phyloP scores from a whole-genome alignment of 2,329 filamentous ascomycete species.

The Pseudogymnoascus sp. region DNA sequence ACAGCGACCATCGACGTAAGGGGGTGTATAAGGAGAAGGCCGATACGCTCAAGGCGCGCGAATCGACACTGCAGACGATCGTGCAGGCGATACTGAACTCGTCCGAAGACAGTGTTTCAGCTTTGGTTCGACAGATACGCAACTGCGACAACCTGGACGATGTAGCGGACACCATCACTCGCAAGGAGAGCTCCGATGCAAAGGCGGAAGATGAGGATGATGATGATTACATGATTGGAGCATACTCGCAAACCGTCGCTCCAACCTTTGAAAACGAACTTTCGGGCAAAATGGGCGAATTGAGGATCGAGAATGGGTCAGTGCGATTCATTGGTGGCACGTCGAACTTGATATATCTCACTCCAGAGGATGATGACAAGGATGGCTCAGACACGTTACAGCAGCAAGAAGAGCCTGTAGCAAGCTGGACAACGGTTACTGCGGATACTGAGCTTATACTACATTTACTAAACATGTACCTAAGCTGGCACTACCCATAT shows the following conservation, averaged over 20 bases:
- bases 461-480: constrained; percentile 95
- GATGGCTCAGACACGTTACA: constrained; percentile 25
- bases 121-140: constrained; percentile 77
- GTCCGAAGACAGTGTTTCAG: constrained; percentile 74
- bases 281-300: constrained; percentile 86
- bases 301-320: constrained; percentile 78
- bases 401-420: constrained; percentile 58
- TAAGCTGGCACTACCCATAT: constrained; percentile 95
- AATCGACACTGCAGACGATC: constrained; percentile 82
- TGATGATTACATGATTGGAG: constrained; percentile 31
- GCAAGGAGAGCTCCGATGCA: constrained; percentile 26
- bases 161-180: constrained; percentile 46
- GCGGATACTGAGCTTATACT: constrained; percentile 69
- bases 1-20: constrained; percentile 91
- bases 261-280: constrained; percentile 63
- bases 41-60: constrained; percentile 78
- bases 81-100: constrained; percentile 90
- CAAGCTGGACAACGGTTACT: constrained; percentile 83
- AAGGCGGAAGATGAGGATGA: constrained; percentile 36
- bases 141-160: constrained; percentile 62
- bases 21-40: constrained; percentile 94
- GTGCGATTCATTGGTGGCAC: constrained; percentile 91
- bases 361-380: constrained; percentile 36
- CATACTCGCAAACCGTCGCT: constrained; percentile 35
- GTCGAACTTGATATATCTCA: constrained; percentile 81